Conservation (phyloP, 371 early-diverging fungal species). For the Syncephalis plumigaleata region DNA sequence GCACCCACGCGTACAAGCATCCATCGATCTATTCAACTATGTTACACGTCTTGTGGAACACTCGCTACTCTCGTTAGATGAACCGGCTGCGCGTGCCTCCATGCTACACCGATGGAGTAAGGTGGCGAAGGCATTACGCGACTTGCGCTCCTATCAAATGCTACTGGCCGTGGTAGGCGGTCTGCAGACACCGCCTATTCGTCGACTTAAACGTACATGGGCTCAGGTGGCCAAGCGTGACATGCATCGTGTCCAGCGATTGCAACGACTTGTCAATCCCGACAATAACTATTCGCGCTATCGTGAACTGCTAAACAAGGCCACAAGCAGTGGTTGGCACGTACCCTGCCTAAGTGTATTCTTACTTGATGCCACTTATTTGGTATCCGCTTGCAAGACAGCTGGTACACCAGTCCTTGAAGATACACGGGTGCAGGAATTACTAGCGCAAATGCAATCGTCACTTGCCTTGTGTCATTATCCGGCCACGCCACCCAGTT, state of each 20-base stretch:
- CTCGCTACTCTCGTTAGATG: constrained; percentile 39
- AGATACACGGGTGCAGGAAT: constrained; percentile 31
- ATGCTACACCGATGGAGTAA: constrained; percentile 58
- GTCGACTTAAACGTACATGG: constrained; percentile 61
- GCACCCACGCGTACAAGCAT: constrained; percentile 45
- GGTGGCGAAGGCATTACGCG: constrained; percentile 39
- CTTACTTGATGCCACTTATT: constrained; percentile 63
- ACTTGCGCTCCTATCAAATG: constrained; percentile 53
- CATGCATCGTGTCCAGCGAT: constrained; percentile 28
- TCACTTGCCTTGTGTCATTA: constrained; percentile 5
- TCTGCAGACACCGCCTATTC: constrained; percentile 54
- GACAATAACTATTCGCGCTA: constrained; percentile 50
- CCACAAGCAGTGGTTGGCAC: constrained; percentile 5
- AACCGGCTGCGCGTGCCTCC: constrained; percentile 39
- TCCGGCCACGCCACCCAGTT: no score
- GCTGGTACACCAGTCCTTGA: constrained; percentile 15
- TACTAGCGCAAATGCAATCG: constrained; percentile 24
- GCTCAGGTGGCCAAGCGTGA: constrained; percentile 46
- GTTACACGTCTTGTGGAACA: constrained; percentile 56
- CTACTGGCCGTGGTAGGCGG: constrained; percentile 56
- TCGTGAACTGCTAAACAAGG: constrained; percentile 13
- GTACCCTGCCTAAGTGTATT: constrained; percentile 65
- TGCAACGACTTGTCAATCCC: constrained; percentile 48
- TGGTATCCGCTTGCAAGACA: constrained; percentile 39
- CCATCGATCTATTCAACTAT: constrained; percentile 71